Conservation (phyloP, 2,329 filamentous ascomycete genomes). For the Fusarium penzigii region DNA sequence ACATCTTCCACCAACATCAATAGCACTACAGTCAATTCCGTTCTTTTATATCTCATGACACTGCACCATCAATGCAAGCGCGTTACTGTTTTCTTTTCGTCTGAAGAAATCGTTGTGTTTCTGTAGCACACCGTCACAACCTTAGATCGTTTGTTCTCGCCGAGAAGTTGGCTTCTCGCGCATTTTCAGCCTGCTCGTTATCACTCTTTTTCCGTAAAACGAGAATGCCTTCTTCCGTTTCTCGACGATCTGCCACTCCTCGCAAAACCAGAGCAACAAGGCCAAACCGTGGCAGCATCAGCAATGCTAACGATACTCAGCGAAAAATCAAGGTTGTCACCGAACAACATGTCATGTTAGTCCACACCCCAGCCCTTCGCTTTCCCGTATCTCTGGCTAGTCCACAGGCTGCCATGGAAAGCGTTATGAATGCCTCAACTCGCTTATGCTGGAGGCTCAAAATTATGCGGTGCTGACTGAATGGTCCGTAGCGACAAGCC, state of each 20-base stretch:
- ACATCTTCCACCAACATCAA: no score
- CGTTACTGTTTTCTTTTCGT: not conserved
- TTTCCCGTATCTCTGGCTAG: not conserved
- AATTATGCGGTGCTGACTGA: conserved; percentile 4
- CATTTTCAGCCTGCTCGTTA: conserved; percentile 4
- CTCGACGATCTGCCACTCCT: conserved; percentile 15
- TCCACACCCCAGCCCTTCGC: conserved; percentile 26
- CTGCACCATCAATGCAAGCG: conserved; percentile 6
- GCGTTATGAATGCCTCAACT: no score
- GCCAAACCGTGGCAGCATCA: no score
- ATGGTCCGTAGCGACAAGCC: conserved; percentile 60
- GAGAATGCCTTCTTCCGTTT: conserved; percentile 17
- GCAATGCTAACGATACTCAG: conserved; percentile 53
- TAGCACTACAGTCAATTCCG: no score
- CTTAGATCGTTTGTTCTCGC: not conserved
- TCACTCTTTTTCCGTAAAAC: not conserved
- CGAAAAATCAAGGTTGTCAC: conserved; percentile 91
- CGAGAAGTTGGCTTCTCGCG: no score
- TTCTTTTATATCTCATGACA: conserved; percentile 1
- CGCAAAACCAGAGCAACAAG: conserved; percentile 12
- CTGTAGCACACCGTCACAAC: conserved; percentile 4
- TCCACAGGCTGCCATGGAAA: not conserved
- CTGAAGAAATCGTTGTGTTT: conserved; percentile 6
- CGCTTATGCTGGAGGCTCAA: no score
- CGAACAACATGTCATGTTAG: conserved; percentile 85